Percentiles rank a stretch among this genome's conserved stretches.
Conservation (phyloP, 2,329 filamentous ascomycete species). For the Monilinia aucupariae region DNA sequence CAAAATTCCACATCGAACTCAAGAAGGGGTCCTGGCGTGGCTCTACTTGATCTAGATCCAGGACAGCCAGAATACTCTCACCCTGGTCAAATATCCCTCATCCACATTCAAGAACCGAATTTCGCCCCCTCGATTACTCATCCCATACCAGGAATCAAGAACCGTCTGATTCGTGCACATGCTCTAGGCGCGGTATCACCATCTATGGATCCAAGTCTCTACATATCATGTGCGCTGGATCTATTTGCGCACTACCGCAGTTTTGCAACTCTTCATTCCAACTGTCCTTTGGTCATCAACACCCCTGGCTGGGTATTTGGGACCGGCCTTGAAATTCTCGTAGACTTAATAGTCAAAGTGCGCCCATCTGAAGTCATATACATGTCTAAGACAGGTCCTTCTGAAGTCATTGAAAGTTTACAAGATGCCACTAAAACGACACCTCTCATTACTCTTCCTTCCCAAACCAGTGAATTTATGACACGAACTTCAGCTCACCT, state of each 20-base stretch:
- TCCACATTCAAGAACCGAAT: constrained; percentile 55
- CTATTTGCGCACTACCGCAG: constrained; percentile 55
- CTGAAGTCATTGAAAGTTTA: constrained; percentile 51
- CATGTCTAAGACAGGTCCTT: constrained; percentile 59
- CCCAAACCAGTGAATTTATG: constrained; percentile 51
- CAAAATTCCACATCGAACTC: neutral
- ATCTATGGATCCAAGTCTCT: constrained; percentile 61
- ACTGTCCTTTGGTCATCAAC: constrained; percentile 62
- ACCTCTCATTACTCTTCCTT: constrained; percentile 50
- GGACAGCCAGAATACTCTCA: constrained; percentile 71
- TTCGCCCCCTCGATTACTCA: constrained; percentile 65
- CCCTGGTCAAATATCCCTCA: constrained; percentile 64
- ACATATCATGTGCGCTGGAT: constrained; percentile 57
- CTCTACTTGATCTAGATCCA: constrained; percentile 67
- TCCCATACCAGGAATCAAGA: constrained; percentile 37
- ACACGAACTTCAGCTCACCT: constrained; percentile 60
- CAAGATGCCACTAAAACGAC: constrained; percentile 38
- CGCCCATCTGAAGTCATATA: constrained; percentile 60
- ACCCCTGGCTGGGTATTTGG: constrained; percentile 70
- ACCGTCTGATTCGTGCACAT: constrained; percentile 54
- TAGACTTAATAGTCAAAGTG: constrained; percentile 49
- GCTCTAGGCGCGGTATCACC: constrained; percentile 60
- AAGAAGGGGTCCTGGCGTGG: constrained; percentile 37
- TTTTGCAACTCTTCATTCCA: constrained; percentile 37
- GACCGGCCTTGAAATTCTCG: constrained; percentile 60